phyloP scores from a whole-genome alignment of 75 land plant genomes.

The Pinus tabuliformis region DNA sequence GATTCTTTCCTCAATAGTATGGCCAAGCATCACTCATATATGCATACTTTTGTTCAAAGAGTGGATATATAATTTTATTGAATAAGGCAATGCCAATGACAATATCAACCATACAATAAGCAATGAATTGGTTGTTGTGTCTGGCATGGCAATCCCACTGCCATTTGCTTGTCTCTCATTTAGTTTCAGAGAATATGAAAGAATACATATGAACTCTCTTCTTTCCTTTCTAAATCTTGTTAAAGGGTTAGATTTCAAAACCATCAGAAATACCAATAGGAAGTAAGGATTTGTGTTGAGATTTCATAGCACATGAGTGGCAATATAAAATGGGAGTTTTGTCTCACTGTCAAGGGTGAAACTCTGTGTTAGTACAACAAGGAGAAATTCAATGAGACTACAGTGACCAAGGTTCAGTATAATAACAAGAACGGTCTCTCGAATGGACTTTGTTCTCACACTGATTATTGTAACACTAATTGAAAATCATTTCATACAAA shows the following conservation, averaged over 20 bases:
- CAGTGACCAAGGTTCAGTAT: too few relatives aligned
- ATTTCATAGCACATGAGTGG: too few relatives aligned
- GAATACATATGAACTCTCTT: neutral
- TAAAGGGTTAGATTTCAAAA: neutral
- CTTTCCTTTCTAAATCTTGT: neutral
- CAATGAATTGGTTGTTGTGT: neutral
- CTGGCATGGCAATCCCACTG: neutral
- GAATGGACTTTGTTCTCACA: too few relatives aligned
- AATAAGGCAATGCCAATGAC: conserved; percentile 3
- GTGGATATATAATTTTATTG: conserved; percentile 6
- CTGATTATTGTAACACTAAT: too few relatives aligned
- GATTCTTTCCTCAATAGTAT: conserved; percentile 8
- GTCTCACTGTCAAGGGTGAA: too few relatives aligned
- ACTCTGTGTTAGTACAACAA: too few relatives aligned
- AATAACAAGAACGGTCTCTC: too few relatives aligned
- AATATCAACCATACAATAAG: neutral
- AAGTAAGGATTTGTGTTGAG: neutral
- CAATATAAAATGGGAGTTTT: too few relatives aligned
- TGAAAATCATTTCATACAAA: too few relatives aligned
- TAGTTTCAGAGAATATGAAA: neutral
- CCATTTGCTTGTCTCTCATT: neutral
- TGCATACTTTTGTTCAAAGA: neutral
- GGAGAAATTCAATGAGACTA: too few relatives aligned
- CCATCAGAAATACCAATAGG: neutral
- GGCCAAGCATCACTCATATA: neutral